phyloP scores from a whole-genome alignment of 176 grass and related monocot species.

The Oryza australiensis region DNA sequence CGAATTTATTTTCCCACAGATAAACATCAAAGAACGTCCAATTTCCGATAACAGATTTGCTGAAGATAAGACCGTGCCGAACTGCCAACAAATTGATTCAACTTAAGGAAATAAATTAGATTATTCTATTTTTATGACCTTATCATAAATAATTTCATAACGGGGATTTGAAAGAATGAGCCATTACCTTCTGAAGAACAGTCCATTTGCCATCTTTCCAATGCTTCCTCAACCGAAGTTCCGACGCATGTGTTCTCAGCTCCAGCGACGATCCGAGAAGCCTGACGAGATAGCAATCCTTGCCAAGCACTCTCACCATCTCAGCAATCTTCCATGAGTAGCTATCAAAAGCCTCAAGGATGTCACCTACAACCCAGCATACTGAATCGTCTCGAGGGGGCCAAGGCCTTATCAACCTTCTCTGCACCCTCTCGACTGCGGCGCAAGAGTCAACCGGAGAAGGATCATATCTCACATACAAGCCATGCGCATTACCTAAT shows the following conservation, averaged over 20 bases:
- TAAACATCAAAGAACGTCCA: not conserved
- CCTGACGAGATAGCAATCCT: constrained; percentile 48
- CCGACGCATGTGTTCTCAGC: constrained; percentile 33
- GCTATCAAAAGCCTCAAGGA: constrained; percentile 65
- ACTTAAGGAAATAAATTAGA: not conserved
- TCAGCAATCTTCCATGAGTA: constrained; percentile 66
- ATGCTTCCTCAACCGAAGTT: constrained; percentile 46
- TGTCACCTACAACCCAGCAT: constrained; percentile 42
- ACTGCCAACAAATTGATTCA: not conserved
- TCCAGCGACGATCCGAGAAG: constrained; percentile 52
- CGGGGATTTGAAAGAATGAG: constrained; percentile 28
- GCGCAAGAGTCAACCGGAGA: not conserved
- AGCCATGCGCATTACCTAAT: constrained; percentile 54
- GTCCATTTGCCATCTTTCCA: constrained; percentile 74
- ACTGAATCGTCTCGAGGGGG: constrained; percentile 30
- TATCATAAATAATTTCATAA: constrained; percentile 5
- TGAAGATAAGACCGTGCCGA: not conserved
- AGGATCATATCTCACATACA: constrained; percentile 48
- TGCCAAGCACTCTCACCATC: constrained; percentile 35
- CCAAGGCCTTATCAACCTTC: constrained; percentile 56
- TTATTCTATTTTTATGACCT: not conserved
- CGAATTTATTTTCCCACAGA: not conserved
- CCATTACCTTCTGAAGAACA: constrained; percentile 63
- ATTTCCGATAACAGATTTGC: not conserved
- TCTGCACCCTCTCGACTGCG: constrained; percentile 52